Evolutionary conservation across 148 eudicot genomes (phyloP).

Genomic region (Agrostemma githago): DNA sequence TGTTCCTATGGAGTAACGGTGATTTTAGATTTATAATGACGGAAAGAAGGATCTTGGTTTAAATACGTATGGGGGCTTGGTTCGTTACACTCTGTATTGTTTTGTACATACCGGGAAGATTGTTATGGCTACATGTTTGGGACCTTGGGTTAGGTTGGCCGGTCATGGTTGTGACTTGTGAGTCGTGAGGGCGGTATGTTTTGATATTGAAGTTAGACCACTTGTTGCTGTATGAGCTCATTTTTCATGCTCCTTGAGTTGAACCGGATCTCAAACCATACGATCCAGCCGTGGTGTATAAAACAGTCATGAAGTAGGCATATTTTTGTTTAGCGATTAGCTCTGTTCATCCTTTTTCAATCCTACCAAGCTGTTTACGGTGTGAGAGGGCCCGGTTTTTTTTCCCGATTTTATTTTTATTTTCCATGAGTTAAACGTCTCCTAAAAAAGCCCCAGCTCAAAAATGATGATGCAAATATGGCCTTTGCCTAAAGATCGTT

Average conservation of each 20-base stretch:
- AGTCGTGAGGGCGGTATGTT: background rate
- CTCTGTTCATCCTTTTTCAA: background rate
- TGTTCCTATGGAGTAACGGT: constrained; percentile 50
- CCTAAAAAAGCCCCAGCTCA: too few relatives aligned
- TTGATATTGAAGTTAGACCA: background rate
- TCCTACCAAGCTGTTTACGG: background rate
- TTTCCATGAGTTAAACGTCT: too few relatives aligned
- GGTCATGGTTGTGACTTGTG: background rate
- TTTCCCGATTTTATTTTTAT: too few relatives aligned
- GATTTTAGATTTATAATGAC: background rate
- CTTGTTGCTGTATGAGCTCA: background rate
- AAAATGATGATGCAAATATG: too few relatives aligned
- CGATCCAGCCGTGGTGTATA: background rate
- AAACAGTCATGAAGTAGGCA: background rate
- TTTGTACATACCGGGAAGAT: constrained; percentile 1
- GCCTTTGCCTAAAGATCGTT: too few relatives aligned
- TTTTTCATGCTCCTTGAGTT: background rate
- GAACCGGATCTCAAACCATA: background rate
- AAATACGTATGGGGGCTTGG: background rate
- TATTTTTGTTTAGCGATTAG: background rate
- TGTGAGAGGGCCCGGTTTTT: too few relatives aligned
- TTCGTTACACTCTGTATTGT: background rate
- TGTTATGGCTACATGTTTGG: background rate
- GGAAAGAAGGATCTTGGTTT: constrained; percentile 6
- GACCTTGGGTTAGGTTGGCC: background rate